Evolutionary conservation across 176 grass and related monocot genomes (phyloP).

Genomic region (Cenchrus purpureus): DNA sequence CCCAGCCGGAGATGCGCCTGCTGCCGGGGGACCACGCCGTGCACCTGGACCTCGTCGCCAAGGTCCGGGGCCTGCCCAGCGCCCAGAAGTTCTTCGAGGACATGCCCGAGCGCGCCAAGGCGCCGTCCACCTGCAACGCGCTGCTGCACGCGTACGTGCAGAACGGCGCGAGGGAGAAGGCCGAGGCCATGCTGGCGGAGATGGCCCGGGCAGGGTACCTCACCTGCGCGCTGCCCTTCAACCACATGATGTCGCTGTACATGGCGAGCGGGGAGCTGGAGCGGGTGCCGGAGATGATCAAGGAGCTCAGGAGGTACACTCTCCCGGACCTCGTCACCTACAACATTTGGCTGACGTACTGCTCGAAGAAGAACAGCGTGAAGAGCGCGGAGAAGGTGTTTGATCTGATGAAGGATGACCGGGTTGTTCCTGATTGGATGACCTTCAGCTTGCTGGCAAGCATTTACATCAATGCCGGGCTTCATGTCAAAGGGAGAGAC

Average conservation of each 20-base stretch:
- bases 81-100: constrained; percentile 92
- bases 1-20: constrained; percentile 67
- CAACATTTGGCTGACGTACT: constrained; percentile 76
- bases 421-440: constrained; percentile 68
- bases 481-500: constrained; percentile 58
- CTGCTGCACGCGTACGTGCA: constrained; percentile 80
- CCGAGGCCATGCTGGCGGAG: constrained; percentile 73
- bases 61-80: constrained; percentile 66
- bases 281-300: constrained; percentile 64
- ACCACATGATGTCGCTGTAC: constrained; percentile 91
- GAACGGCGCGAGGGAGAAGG: constrained; percentile 54
- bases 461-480: constrained; percentile 66
- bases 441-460: constrained; percentile 75
- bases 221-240: constrained; percentile 68
- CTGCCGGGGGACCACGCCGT: constrained; percentile 82
- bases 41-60: constrained; percentile 88
- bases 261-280: constrained; percentile 56
- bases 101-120: constrained; percentile 85
- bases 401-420: constrained; percentile 61
- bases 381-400: constrained; percentile 58
- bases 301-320: constrained; percentile 65
- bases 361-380: constrained; percentile 61
- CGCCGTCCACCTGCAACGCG: constrained; percentile 56
- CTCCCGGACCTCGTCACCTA: constrained; percentile 69
- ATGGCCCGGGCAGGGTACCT: constrained; percentile 65